Evolutionary conservation across 1,284 basidiomycete genomes (phyloP).

Genomic region (Cutaneotrichosporon mucoides): DNA sequence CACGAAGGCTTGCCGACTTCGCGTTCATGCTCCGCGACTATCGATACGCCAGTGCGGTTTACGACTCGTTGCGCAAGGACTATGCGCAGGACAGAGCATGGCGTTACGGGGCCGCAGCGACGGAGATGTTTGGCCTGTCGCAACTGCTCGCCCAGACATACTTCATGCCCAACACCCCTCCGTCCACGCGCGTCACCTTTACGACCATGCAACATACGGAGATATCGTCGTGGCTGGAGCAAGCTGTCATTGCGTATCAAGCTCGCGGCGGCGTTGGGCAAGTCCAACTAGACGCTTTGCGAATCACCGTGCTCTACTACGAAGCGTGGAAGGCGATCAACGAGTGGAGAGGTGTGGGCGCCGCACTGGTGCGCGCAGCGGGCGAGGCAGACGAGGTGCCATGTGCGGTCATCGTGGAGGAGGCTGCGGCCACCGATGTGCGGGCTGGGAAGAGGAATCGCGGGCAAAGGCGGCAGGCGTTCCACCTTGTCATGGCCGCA

Average conservation of each 20-base stretch:
- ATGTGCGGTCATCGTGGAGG: constrained; percentile 54
- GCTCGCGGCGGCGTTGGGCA: constrained; percentile 24
- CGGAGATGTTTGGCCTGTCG: constrained; percentile 50
- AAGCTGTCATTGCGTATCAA: constrained; percentile 41
- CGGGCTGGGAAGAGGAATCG: constrained; percentile 33
- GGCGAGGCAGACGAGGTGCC: constrained; percentile 53
- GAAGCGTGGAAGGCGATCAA: constrained; percentile 46
- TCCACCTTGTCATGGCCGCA: constrained; percentile 53
- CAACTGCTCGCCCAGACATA: constrained; percentile 38
- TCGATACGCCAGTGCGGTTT: constrained; percentile 75
- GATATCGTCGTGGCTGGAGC: constrained; percentile 47
- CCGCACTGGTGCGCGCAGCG: constrained; percentile 43
- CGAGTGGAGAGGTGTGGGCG: constrained; percentile 44
- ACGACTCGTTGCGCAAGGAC: constrained; percentile 81
- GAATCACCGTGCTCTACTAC: constrained; percentile 49
- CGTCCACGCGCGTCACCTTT: constrained; percentile 16
- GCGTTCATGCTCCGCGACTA: constrained; percentile 87
- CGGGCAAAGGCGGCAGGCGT: constrained; percentile 48
- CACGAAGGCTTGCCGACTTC: constrained; percentile 82
- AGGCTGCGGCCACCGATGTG: constrained; percentile 52
- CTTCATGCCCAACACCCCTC: constrained; percentile 41
- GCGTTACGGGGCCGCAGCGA: constrained; percentile 47
- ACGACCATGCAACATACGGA: constrained; percentile 46
- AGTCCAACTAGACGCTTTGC: constrained; percentile 48
- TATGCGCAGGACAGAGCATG: constrained; percentile 48